Evolutionary conservation across 345 rosid species (phyloP).

Genomic region (Citrus trifoliata): DNA sequence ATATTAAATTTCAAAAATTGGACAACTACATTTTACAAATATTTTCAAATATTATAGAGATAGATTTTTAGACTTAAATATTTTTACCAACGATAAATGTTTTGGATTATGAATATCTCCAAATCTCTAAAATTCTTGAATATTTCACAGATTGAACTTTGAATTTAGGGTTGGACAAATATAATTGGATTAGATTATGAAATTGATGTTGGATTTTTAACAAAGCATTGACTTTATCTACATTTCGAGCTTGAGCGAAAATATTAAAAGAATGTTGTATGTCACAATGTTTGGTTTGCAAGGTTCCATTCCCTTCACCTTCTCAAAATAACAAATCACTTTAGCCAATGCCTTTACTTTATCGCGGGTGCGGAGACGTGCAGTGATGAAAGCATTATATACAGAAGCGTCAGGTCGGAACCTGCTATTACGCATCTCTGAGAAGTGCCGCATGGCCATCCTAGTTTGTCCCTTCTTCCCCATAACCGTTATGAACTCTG

Average conservation of each 20-base stretch:
- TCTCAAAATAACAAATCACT: conserved; percentile 67
- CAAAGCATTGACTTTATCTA: conserved; percentile 44
- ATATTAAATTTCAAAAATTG: no score
- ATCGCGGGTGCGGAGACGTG: conserved; percentile 79
- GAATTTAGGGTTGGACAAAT: no score
- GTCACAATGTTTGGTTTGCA: conserved; percentile 87
- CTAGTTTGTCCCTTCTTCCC: conserved; percentile 85
- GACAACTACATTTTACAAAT: no score
- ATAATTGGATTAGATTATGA: no score
- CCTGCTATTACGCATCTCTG: conserved; percentile 21
- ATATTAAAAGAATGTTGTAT: conserved; percentile 82
- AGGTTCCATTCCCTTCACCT: conserved; percentile 78
- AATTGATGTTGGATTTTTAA: no score
- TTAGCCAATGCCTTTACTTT: conserved; percentile 78
- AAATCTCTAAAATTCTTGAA: no score
- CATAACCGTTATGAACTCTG: conserved; percentile 75
- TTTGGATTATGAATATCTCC: no score
- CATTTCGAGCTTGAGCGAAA: conserved; percentile 78
- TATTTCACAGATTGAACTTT: no score
- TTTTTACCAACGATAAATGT: no score
- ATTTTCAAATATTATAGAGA: no score
- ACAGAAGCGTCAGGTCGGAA: conserved; percentile 90
- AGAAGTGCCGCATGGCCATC: conserved; percentile 46
- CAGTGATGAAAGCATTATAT: conserved; percentile 78
- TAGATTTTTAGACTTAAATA: no score